These are phyloP conservation scores for Rhizophora mangle DNA, from an alignment of 345 rosid genomes.

Conservation along the genomic window DNA sequence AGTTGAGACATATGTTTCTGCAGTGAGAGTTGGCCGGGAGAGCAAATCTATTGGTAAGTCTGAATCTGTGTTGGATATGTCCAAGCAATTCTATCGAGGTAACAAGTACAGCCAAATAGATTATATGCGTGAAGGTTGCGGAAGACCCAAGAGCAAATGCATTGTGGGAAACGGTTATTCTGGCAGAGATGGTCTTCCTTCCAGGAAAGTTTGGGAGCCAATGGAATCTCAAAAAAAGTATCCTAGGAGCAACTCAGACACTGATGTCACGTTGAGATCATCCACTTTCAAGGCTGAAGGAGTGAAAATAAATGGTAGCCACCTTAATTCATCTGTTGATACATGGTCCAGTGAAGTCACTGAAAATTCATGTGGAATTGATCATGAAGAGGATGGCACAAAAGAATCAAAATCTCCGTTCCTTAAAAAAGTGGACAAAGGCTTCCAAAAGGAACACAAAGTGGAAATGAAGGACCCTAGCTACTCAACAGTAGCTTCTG, in stretches of 20 bases:
- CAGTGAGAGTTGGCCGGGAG: slow-evolving; percentile 48
- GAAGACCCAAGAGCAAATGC: slow-evolving; percentile 55
- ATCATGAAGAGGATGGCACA: slow-evolving; percentile 24
- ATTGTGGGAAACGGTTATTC: slow-evolving; percentile 34
- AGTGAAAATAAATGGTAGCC: slow-evolving; percentile 26
- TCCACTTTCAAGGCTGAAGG: slow-evolving; percentile 43
- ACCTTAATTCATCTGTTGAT: slow-evolving; percentile 41
- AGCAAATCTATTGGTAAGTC: slow-evolving; percentile 46
- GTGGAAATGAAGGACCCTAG: slow-evolving; percentile 29
- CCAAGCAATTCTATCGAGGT: slow-evolving; percentile 52
- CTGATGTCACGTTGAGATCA: slow-evolving; percentile 50
- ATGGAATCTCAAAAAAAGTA: slow-evolving; percentile 61
- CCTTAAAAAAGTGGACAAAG: slow-evolving; percentile 27
- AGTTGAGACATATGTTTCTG: slow-evolving; percentile 51
- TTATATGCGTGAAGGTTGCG: slow-evolving; percentile 44
- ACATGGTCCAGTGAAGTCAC: slow-evolving; percentile 36
- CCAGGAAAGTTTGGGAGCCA: slow-evolving; percentile 79
- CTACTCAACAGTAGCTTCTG: slow-evolving; percentile 37
- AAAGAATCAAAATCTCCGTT: slow-evolving; percentile 25
- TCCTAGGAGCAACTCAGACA: slow-evolving; percentile 58
- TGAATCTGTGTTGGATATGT: slow-evolving; percentile 52
- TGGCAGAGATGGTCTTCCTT: slow-evolving; percentile 40
- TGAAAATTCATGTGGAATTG: slow-evolving; percentile 39
- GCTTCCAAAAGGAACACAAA: slow-evolving; percentile 34
- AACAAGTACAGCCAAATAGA: slow-evolving; percentile 54